phyloP scores from a whole-genome alignment of 192 early-diverging fungal species.

The Podila verticillata region DNA sequence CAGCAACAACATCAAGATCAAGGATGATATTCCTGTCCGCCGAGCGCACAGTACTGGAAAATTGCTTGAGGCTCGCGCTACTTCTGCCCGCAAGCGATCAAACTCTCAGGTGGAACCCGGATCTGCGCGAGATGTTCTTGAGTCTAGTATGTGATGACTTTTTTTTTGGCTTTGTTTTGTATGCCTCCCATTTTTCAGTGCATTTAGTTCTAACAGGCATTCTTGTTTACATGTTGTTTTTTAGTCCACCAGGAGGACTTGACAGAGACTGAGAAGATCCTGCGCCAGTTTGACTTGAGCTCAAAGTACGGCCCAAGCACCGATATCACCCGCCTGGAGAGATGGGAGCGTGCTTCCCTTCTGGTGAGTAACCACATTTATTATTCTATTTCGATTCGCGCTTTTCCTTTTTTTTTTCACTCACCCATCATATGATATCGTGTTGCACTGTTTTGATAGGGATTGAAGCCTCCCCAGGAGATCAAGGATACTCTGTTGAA shows the following conservation, averaged over 20 bases:
- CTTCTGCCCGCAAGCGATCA: background rate
- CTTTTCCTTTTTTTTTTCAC: background rate
- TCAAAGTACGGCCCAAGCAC: slow-evolving; percentile 25
- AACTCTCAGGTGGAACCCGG: background rate
- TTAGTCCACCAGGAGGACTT: slow-evolving; percentile 33
- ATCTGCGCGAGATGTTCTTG: background rate
- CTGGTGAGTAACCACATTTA: slow-evolving; percentile 16
- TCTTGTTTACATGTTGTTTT: background rate
- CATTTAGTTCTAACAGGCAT: background rate
- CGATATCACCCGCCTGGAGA: slow-evolving; percentile 38
- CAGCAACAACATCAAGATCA: background rate
- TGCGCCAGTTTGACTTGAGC: slow-evolving; percentile 39
- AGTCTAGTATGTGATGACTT: background rate
- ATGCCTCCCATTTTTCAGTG: background rate
- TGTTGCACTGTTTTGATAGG: slow-evolving; percentile 6
- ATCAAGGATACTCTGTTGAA: slow-evolving; percentile 17
- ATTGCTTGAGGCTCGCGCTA: background rate
- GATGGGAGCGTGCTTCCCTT: slow-evolving; percentile 32
- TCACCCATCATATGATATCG: background rate
- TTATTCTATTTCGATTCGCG: background rate
- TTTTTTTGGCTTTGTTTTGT: background rate
- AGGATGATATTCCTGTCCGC: background rate
- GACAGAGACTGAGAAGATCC: slow-evolving; percentile 8
- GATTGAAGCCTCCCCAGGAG: slow-evolving; percentile 24
- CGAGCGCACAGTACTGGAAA: background rate